These are phyloP conservation scores for cucumber (Cucumis sativus) DNA, from an alignment of 306 rosid genomes.

Conservation along the genomic window Cucumber_9930_V3 NC_026659.2:15892001-15892500, in stretches of 20 bases:
- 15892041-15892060: neutral
- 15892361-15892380: slow-evolving; percentile 4
- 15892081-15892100: neutral
- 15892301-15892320: slow-evolving; percentile 6
- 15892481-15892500: neutral
- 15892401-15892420: neutral
- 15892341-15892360: neutral
- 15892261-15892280: slow-evolving; percentile 6
- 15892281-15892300: neutral
- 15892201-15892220: slow-evolving; percentile 6
- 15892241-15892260: neutral
- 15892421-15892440: slow-evolving; percentile 6
- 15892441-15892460: neutral
- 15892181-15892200: neutral
- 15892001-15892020: neutral
- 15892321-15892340: neutral
- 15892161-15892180: neutral
- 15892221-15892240: neutral
- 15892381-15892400: slow-evolving; percentile 3
- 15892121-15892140: neutral
- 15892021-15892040: neutral
- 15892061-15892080: neutral
- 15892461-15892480: neutral
- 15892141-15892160: neutral
- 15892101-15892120: neutral